These are phyloP conservation scores for Suillus weaverae DNA, from an alignment of 768 basidiomycete species.

Conservation along the genomic window DNA sequence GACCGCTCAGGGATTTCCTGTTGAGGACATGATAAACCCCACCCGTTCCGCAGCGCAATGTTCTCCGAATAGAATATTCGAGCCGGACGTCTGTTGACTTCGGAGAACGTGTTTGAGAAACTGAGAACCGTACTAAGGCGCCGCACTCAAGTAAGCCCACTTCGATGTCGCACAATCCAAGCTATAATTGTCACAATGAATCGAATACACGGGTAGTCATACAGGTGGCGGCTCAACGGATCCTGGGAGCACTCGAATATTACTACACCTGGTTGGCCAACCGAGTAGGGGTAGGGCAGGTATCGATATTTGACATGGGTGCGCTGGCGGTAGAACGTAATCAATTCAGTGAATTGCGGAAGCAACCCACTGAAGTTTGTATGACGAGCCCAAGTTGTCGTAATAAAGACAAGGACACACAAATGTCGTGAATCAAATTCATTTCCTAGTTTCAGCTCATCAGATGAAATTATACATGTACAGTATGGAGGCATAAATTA, in stretches of 20 bases:
- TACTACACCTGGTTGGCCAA: no score
- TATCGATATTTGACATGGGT: not conserved
- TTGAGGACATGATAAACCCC: not conserved
- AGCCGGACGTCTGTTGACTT: not conserved
- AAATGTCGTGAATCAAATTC: not conserved
- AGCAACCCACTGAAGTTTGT: no score
- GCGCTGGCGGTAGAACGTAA: not conserved
- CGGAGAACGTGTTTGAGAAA: not conserved
- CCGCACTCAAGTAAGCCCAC: not conserved
- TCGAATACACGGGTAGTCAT: not conserved
- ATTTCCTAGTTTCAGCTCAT: not conserved
- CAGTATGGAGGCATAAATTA: not conserved
- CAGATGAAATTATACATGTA: not conserved
- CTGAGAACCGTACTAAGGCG: not conserved
- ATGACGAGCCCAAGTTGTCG: not conserved
- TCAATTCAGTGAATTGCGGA: not conserved
- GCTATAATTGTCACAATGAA: not conserved
- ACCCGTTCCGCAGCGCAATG: not conserved
- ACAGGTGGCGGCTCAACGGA: no score
- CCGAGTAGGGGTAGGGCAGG: not conserved
- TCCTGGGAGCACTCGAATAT: no score
- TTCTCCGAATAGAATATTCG: not conserved
- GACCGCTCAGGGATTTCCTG: not conserved
- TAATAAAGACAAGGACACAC: not conserved
- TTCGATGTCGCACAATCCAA: not conserved